Evolutionary conservation across 768 basidiomycete species (phyloP).

Genomic region (Piloderma croceum): DNA sequence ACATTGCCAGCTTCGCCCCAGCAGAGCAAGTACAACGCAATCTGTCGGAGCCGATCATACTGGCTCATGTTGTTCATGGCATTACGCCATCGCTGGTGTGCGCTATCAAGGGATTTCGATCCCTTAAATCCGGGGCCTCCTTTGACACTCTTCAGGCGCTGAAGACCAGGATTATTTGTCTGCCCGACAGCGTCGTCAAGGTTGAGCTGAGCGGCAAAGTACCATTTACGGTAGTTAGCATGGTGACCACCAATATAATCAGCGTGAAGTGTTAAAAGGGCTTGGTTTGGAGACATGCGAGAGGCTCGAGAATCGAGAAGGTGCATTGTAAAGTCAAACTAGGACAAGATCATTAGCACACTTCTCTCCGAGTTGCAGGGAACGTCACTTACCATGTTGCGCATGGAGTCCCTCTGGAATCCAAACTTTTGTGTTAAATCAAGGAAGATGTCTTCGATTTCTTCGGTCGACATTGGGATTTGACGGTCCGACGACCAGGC

Average conservation of each 20-base stretch:
- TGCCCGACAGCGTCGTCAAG: constrained; percentile 98
- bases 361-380: constrained; percentile 4
- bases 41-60: constrained; percentile 94
- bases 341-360: constrained; percentile 10
- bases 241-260: constrained; percentile 99
- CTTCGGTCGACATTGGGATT: constrained; percentile 95
- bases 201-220: constrained; percentile 98
- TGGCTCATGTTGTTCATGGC: constrained; percentile 99
- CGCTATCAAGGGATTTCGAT: constrained; percentile 85
- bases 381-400: constrained; percentile 69
- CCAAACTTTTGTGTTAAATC: constrained; percentile 99
- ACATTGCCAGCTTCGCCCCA: constrained; percentile 99
- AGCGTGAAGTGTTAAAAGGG: constrained; percentile 92
- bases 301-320: constrained; percentile 97
- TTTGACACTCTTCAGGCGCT: constrained; percentile 82
- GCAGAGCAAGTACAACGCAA: constrained; percentile 92
- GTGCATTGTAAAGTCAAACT: constrained; percentile 99
- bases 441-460: constrained; percentile 98
- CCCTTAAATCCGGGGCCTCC: constrained; percentile 45
- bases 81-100: constrained; percentile 91
- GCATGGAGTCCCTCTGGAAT: constrained; percentile 93
- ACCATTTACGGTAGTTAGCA: constrained; percentile 99
- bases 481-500: constrained; percentile 92
- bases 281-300: constrained; percentile 95
- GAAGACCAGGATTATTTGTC: constrained; percentile 87